Conservation (phyloP, 257 asterid species). For the Eustoma russellianum region DNA sequence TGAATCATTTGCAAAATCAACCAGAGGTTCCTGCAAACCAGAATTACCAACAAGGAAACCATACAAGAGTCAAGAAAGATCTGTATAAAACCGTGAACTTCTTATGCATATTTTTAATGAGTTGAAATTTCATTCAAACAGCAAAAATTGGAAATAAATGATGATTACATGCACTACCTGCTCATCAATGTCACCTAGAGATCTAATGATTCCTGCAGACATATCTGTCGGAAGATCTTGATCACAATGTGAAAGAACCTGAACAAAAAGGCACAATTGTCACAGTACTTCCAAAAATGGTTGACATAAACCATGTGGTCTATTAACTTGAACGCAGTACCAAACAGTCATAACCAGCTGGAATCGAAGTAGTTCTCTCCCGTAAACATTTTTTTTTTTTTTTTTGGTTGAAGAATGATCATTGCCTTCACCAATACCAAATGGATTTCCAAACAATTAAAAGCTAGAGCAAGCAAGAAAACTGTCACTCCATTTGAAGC, state of each 20-base stretch:
- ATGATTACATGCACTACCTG: conserved; percentile 11
- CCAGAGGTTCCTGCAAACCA: conserved; percentile 16
- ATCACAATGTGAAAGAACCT: conserved; percentile 12
- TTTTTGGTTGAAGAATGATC: too few relatives aligned
- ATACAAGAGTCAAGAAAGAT: too few relatives aligned
- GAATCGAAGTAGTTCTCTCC: background rate
- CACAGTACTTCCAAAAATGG: background rate
- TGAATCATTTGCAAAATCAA: conserved; percentile 18
- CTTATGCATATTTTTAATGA: too few relatives aligned
- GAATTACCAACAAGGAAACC: background rate
- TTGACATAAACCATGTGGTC: background rate
- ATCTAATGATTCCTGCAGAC: conserved; percentile 9
- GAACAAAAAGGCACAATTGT: background rate
- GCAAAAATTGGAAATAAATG: background rate
- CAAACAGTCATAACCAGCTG: background rate
- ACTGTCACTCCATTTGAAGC: too few relatives aligned
- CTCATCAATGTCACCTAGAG: conserved; percentile 20
- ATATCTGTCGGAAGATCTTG: background rate
- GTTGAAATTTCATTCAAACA: background rate
- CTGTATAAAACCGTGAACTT: too few relatives aligned
- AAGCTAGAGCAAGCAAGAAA: too few relatives aligned
- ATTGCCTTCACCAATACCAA: too few relatives aligned
- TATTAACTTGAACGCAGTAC: background rate
- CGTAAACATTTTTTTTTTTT: too few relatives aligned
- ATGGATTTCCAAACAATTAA: too few relatives aligned